Evolutionary conservation across 352 stramenopile species (phyloP), one percentile per base, ranked within the genome.

Genomic region (Globisporangium polare): DNA sequence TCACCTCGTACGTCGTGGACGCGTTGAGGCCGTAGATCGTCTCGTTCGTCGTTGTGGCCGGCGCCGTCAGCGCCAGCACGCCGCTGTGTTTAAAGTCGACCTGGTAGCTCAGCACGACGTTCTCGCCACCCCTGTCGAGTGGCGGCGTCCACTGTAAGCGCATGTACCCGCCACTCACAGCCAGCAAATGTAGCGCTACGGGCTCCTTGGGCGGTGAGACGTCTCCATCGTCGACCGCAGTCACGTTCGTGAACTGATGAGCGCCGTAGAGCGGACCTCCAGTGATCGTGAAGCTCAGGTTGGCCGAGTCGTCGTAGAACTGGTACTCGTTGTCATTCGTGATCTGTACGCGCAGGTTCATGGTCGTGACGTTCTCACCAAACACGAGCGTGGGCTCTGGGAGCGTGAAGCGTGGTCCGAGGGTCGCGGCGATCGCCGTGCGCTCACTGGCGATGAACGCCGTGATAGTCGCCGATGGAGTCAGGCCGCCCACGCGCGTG

Each of bases 221-320:
- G 51, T 89, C 80, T 5, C 74, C 77, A 31, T 89, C 67, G 27
- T 89, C 80, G 12, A 75, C 26, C 1, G 76, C 75, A 7, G 70
- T 83, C 35, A 89, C 1, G 9, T 75, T 82, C 0, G 56, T 37
- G 3, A 51, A 56, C 1, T 45, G 13, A 5, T 66, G 50, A 0
- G 52, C 46, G 1, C 80, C 77, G 26, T 68, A 42, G 13, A 65
- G 53, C 0, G 73, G 65, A 1, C 80, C 80, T 3, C 69, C 46
- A 1, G 83, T 17, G 24, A 85, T 72, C 1, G 43, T n/a, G 53
- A 89, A 82, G 7, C 63, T 58, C 26, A 88, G 67, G 3, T 52
- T 72, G 0, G 73, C 70, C 20, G 66, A 73, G 42, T 88, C 80
- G 0, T 69, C 46, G 33, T 75, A 53, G 8, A 68, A 71, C 55